Conservation (phyloP, 1,284 basidiomycete genomes). For the Ceratobasidium sp. region DNA sequence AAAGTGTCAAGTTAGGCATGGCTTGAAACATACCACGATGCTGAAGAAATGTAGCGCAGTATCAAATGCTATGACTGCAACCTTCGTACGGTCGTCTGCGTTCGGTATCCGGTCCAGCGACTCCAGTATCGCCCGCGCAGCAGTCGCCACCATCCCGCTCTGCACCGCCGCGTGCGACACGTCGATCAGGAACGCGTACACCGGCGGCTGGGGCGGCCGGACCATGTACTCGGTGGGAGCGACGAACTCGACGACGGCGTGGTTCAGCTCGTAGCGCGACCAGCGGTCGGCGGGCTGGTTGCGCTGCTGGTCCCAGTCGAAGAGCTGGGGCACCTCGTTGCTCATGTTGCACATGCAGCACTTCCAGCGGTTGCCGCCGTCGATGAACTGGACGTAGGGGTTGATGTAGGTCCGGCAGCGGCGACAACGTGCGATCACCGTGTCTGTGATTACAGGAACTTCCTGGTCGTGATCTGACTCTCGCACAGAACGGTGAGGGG, state of each 20-base stretch:
- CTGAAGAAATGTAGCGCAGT: constrained; percentile 97
- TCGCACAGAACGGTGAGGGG: constrained; percentile 86
- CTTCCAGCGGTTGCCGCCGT: constrained; percentile 97
- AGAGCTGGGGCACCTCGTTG: constrained; percentile 95
- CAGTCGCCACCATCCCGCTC: constrained; percentile 97
- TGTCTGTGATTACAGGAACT: constrained; percentile 91
- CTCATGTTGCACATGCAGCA: constrained; percentile 99
- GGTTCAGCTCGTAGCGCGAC: constrained; percentile 92
- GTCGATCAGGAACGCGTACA: constrained; percentile 97
- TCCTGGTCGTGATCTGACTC: constrained; percentile 60
- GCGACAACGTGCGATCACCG: constrained; percentile 96
- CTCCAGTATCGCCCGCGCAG: constrained; percentile 94
- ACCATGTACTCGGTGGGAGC: constrained; percentile 99
- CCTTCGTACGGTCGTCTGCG: constrained; percentile 91
- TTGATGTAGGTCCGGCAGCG: constrained; percentile 99
- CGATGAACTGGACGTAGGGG: constrained; percentile 98
- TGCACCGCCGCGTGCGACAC: constrained; percentile 93
- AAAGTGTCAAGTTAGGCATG: not conserved
- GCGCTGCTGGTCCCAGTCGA: constrained; percentile 96
- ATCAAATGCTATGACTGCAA: constrained; percentile 94
- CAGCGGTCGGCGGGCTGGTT: constrained; percentile 93
- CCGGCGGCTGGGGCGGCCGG: constrained; percentile 95
- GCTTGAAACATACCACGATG: constrained; percentile 58
- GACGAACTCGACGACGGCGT: constrained; percentile 94
- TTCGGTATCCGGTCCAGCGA: constrained; percentile 96